These are phyloP conservation scores for Ganoderma sp. DNA, from an alignment of 1,284 basidiomycete species.

Conservation along the genomic window DNA sequence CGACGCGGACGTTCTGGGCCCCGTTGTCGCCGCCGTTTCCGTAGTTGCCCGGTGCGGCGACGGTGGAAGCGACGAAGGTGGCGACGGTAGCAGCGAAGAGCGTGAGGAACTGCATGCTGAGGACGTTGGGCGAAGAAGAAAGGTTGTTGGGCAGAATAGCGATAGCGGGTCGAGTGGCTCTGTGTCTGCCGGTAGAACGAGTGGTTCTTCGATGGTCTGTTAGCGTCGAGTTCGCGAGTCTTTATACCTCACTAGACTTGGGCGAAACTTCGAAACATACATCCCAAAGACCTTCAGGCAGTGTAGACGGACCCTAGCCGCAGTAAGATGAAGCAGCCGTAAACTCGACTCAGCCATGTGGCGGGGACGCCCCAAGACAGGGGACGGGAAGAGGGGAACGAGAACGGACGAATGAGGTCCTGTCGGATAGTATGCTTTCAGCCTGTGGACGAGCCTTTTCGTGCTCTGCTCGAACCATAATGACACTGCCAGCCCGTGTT, in stretches of 20 bases:
- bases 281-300: neutral
- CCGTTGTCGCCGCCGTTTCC: neutral
- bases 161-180: neutral
- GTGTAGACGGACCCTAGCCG: neutral
- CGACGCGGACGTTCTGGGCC: conserved; percentile 5
- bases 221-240: neutral
- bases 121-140: neutral
- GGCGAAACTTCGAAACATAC: neutral
- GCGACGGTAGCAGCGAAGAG: neutral
- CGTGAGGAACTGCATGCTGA: conserved; percentile 4
- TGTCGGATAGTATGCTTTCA: neutral
- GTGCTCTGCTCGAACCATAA: neutral
- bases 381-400: neutral
- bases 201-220: neutral
- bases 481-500: neutral
- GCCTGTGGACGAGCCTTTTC: neutral
- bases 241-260: conserved; percentile 1
- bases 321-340: neutral
- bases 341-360: neutral
- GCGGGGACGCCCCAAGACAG: neutral
- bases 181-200: neutral
- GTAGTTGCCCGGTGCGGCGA: neutral
- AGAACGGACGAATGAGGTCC: neutral
- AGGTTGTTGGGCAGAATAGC: neutral
- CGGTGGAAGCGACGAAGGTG: neutral